phyloP scores from a whole-genome alignment of 345 rosid species.

The thale cress (Arabidopsis thaliana) region TAIR10.1 NC_003070.9:10743501-10744000 shows the following conservation, averaged over 20 bases:
- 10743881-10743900: conserved; percentile 98
- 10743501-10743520: conserved; percentile 99
- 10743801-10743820: conserved; percentile 18
- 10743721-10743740: conserved; percentile 77
- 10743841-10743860: conserved; percentile 85
- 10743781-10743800: conserved; percentile 19
- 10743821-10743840: conserved; percentile 24
- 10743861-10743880: conserved; percentile 99
- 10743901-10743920: conserved; percentile 99
- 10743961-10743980: conserved; percentile 98
- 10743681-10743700: conserved; percentile 83
- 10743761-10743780: conserved; percentile 75
- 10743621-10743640: neutral
- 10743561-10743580: neutral
- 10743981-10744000: conserved; percentile 94
- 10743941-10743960: conserved; percentile 93
- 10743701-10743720: conserved; percentile 68
- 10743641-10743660: neutral
- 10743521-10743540: conserved; percentile 92
- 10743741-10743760: conserved; percentile 83
- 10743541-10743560: neutral
- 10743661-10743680: conserved; percentile 80
- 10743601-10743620: conserved; percentile 16
- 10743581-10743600: neutral
- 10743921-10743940: conserved; percentile 90